Base-by-base conservation (phyloP, 768 basidiomycete genomes). In the Tylopilus subfusipes region DNA sequence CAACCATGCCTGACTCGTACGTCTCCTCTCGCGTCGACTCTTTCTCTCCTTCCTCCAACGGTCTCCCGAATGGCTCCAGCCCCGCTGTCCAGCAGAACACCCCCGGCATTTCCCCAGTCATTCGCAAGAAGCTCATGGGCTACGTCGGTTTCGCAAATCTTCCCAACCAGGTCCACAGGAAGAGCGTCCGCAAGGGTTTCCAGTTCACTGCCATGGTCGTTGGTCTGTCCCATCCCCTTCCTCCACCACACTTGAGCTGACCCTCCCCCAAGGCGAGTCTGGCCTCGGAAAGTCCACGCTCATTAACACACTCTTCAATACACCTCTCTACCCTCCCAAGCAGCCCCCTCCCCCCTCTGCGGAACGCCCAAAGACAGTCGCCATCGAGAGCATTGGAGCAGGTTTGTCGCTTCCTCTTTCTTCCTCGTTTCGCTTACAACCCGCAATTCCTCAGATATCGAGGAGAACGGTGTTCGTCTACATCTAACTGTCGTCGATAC, bases 181-280 rank as follows among this genome's bases (percentile, higher is more conserved):
- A 97, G 78, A 96, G 93, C 66, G 90, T 97, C 45, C 82, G 93
- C 78, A 98, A 94, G 75, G 96, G 97, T 42, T 99, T 98, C 81
- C 93, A 98, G 73, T 99, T 99, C 78, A 96, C 94, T 51, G 81
- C 86, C 61, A 98, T 99, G 97, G 96, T 99, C 59, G 96, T 99
- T 69, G 96, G 96, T 96, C 63, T 67, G 93, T 86, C 4, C 25
- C 16, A 9, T 45, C 51, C 60, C 39, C 31, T 14, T 3, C 14
- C 12, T 14, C 24, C 13, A 0, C 43, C 42, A 58, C 61, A 49
- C 52, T 53, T 62, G 51, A 60, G 52, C 43, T 31, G 30, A 33
- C 27, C 16, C 13, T 18, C 5, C 7, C n/a, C 31, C 12, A 52
- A 94, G 94, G 94, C 73, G 96, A 99, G 78, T 98, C 96, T 50